These are phyloP conservation scores for Euphorbia celastroides DNA, from an alignment of 441 rosid genomes.

Conservation along the genomic window DNA sequence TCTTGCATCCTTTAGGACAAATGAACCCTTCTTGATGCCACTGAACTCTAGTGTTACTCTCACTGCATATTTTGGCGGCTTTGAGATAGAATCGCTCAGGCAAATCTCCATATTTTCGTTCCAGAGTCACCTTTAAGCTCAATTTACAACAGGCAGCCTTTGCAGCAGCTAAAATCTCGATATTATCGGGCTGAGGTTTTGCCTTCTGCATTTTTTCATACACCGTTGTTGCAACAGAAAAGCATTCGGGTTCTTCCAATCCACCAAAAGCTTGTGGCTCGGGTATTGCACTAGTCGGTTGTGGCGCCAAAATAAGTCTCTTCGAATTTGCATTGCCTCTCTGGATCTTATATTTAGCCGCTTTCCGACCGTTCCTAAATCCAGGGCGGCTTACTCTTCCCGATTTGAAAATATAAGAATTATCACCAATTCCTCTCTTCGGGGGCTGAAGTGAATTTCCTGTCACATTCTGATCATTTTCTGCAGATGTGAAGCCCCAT, in stretches of 20 bases:
- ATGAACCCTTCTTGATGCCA: slow-evolving; percentile 85
- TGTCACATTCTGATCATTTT: too few species aligned
- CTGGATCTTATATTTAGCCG: slow-evolving; percentile 72
- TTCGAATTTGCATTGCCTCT: slow-evolving; percentile 61
- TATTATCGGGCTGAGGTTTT: slow-evolving; percentile 84
- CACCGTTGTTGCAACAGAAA: slow-evolving; percentile 65
- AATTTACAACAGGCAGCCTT: slow-evolving; percentile 84
- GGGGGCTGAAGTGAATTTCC: too few species aligned
- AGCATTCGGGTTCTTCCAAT: slow-evolving; percentile 61
- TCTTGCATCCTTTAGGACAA: slow-evolving; percentile 82
- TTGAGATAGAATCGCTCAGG: slow-evolving; percentile 76
- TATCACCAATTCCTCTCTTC: slow-evolving; percentile 66
- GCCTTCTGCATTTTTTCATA: slow-evolving; percentile 67
- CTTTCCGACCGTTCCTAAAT: slow-evolving; percentile 79
- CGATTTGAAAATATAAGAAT: slow-evolving; percentile 73
- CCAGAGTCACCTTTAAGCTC: slow-evolving; percentile 70
- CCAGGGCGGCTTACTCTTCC: slow-evolving; percentile 90
- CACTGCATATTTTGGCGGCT: slow-evolving; percentile 97
- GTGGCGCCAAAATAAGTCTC: slow-evolving; percentile 67
- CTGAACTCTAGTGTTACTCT: slow-evolving; percentile 66
- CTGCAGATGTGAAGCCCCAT: slow-evolving; percentile 65
- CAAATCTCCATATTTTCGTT: slow-evolving; percentile 65
- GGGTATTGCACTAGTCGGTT: slow-evolving; percentile 33
- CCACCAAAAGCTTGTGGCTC: slow-evolving; percentile 41
- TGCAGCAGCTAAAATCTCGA: slow-evolving; percentile 72